Evolutionary conservation across 2,329 filamentous ascomycete genomes (phyloP), one percentile per base, ranked within the genome.

Genomic region (Amesomyces nigricolor): DNA sequence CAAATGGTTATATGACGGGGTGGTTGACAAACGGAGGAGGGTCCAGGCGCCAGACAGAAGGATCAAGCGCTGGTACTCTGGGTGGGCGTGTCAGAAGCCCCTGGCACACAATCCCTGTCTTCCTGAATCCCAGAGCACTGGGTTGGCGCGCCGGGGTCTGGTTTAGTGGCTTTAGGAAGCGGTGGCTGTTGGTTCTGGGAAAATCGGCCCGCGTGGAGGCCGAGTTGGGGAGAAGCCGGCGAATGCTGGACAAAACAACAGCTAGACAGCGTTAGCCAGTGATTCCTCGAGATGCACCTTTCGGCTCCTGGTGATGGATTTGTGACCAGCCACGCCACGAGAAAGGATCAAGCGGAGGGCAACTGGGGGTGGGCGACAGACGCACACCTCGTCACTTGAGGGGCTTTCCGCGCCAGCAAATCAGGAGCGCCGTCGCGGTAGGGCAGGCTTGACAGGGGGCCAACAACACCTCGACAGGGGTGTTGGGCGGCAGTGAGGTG

Each of bases 1-100:
- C 49, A 17, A 64, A 63, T 55, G 62, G 59, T 62, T 68, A 68
- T 69, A 67, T 68, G 65, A 63, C 53, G 54, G 53, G 57, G 39
- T 32, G 51, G 51, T 59, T 38, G 61, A 30, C 47, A 44, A 49
- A 47, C 51, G 43, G 53, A 56, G 16, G 55, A 61, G 57, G 59
- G 57, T 58, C 61, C 61, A 59, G 51, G 52, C 57, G 51, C 51
- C 58, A 62, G 57, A 61, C 54, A 51, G 57, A 47, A 61, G 53
- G 58, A 59, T 61, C 51, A 54, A 56, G 47, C 57, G 53, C 49
- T 57, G 56, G 47, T 52, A 56, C 60, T 57, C 58, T 56, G 59
- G 53, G 53, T 53, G 59, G 51, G 47, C 39, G 51, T 37, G 57
- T 58, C 53, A 58, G 59, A 51, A 42, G 46, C 57, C 58, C 59